Conservation (phyloP, 176 grass and related monocot species). For the Saccharum officinarum region DNA sequence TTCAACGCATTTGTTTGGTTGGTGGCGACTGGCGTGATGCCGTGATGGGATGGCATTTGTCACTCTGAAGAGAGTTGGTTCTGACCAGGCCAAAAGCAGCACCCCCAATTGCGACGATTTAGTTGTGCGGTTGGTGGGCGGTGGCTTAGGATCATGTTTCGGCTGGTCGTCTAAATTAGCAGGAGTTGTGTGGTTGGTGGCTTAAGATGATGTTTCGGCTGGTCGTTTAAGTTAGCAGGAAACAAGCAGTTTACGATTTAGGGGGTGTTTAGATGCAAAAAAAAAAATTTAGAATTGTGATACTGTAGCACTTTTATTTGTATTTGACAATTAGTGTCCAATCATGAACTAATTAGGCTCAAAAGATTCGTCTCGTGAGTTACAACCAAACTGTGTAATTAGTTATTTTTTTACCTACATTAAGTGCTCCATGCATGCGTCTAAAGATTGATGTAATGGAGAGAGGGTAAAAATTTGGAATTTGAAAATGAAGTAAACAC, state of each 20-base stretch:
- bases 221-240: neutral
- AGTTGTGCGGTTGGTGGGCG: neutral
- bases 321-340: too few species aligned
- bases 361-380: too few species aligned
- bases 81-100: neutral
- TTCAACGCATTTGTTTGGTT: conserved; percentile 18
- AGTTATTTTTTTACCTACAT: too few species aligned
- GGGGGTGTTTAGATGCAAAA: too few species aligned
- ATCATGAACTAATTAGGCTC: too few species aligned
- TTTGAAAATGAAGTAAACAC: too few species aligned
- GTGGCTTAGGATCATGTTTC: neutral
- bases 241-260: neutral
- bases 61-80: conserved; percentile 15
- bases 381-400: too few species aligned
- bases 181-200: conserved; percentile 9
- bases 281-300: too few species aligned
- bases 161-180: neutral
- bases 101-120: neutral
- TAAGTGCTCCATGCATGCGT: too few species aligned
- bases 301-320: too few species aligned
- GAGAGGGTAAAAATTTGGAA: too few species aligned
- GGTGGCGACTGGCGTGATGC: conserved; percentile 1
- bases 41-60: neutral
- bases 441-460: too few species aligned
- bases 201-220: neutral